Conservation (phyloP, 2,329 filamentous ascomycete species). For the Akanthomyces uredinophilus region DNA sequence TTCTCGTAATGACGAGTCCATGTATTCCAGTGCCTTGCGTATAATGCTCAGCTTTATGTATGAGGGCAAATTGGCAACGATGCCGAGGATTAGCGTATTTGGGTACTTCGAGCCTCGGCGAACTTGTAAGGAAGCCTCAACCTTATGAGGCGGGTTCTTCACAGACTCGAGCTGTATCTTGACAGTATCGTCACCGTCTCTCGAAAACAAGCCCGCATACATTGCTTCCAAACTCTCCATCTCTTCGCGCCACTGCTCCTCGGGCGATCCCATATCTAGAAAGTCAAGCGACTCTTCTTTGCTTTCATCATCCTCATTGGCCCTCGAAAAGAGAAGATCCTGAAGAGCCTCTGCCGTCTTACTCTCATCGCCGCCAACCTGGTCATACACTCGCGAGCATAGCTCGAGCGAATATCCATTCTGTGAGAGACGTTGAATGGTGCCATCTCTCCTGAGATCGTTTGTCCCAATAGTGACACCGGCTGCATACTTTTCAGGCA, state of each 20-base stretch:
- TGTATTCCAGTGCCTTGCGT: conserved; percentile 67
- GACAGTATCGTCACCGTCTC: conserved; percentile 58
- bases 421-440: conserved; percentile 73
- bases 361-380: conserved; percentile 65
- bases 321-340: conserved; percentile 32
- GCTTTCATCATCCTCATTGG: conserved; percentile 9
- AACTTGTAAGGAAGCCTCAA: conserved; percentile 58
- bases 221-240: conserved; percentile 79
- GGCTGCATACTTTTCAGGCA: conserved; percentile 87
- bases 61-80: conserved; percentile 70
- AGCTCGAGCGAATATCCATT: conserved; percentile 83
- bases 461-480: conserved; percentile 81
- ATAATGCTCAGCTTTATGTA: conserved; percentile 91
- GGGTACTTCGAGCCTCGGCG: conserved; percentile 74
- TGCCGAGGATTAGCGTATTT: conserved; percentile 59
- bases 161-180: conserved; percentile 61
- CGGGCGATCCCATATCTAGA: conserved; percentile 44
- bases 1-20: conserved; percentile 65
- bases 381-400: conserved; percentile 71
- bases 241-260: conserved; percentile 79
- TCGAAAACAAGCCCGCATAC: conserved; percentile 67
- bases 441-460: conserved; percentile 74
- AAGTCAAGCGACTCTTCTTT: conserved; percentile 42
- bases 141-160: conserved; percentile 44
- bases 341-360: conserved; percentile 78